Base-by-base conservation (phyloP, 2,329 filamentous ascomycete species). In the Zelopaecilomyces penicillatus region DNA sequence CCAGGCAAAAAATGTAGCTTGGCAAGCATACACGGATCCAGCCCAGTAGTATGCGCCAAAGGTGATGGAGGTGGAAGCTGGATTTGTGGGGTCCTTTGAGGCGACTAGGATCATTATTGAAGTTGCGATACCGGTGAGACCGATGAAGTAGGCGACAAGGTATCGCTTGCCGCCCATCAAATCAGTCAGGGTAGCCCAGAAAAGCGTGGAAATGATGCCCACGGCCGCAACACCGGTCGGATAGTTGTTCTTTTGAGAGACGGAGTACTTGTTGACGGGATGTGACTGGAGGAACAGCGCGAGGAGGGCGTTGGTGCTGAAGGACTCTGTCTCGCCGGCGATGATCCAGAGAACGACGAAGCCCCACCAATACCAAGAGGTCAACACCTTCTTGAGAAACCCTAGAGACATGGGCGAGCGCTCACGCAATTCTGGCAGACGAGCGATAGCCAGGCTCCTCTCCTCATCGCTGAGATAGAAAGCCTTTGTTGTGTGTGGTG, bases 1-100 rank as follows among this genome's bases (percentile, higher is more conserved):
- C 83, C 83, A 87, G 0, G 83, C 83, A 52, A 87, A 87, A 53
- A 87, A 86, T 0, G 79, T 83, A 1, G 83, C 82, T 60, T 87
- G 82, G 54, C 82, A 84, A 0, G 83, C 82, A 52, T 87, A 87
- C 0, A 85, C 79, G 4, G 74, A 68, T 1, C 83, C 83, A 0
- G 82, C 79, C 76, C 78, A 82, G 59, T 85, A 86, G 53, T 85
- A 86, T 4, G 81, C 80, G 0, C 61, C 80, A 49, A 87, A 83
- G 0, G 79, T 72, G 1, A 75, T 65, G 0, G 71, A 56, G 0
- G 76, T 82, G 3, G 70, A 73, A 0, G 39, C 41, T 0, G 60
- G 42, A 30, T 55, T 66, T 0, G 58, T 59, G 0, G 69, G 66
- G 30, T 68, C 53, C 3, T 65, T 61, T 0, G 71, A 68, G 31